These are phyloP conservation scores for Vanilla planifolia DNA, from an alignment of 106 monocot species.

Conservation along the genomic window DNA sequence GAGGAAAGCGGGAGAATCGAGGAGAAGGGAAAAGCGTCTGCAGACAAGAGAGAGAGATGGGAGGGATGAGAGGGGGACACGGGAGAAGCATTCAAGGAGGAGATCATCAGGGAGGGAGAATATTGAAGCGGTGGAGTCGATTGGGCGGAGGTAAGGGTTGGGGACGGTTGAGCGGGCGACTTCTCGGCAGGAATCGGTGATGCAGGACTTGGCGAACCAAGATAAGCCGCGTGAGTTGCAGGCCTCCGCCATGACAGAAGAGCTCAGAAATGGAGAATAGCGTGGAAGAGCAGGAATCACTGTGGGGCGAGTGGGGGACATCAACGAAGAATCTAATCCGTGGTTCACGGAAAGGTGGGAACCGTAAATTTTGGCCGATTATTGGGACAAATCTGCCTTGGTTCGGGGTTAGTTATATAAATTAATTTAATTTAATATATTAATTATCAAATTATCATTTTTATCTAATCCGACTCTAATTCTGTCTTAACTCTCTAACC, in stretches of 20 bases:
- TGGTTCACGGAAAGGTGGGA: too few relatives aligned
- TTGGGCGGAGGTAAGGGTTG: constrained; percentile 7
- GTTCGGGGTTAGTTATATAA: too few relatives aligned
- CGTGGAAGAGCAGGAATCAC: too few relatives aligned
- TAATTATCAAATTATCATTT: too few relatives aligned
- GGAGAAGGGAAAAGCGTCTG: constrained; percentile 53
- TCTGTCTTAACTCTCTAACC: too few relatives aligned
- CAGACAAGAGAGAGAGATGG: constrained; percentile 46
- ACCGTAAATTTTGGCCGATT: too few relatives aligned
- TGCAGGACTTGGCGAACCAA: constrained; percentile 77
- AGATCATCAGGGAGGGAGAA: constrained; percentile 64
- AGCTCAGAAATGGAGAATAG: too few relatives aligned
- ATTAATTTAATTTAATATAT: too few relatives aligned
- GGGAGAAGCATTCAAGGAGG: constrained; percentile 52
- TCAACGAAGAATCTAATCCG: too few relatives aligned
- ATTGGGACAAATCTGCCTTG: too few relatives aligned
- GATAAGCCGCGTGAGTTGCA: constrained; percentile 67
- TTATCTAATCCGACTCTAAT: too few relatives aligned
- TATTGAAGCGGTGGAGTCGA: constrained; percentile 13
- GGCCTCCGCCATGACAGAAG: constrained; percentile 46
- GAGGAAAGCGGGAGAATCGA: constrained; percentile 33
- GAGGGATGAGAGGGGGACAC: constrained; percentile 48
- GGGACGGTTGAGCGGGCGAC: constrained; percentile 14
- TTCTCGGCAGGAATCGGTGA: constrained; percentile 48
- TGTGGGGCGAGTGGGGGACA: too few relatives aligned